These are phyloP conservation scores for Malus hybrid DNA, from an alignment of 331 rosid species.

Conservation along the genomic window DNA sequence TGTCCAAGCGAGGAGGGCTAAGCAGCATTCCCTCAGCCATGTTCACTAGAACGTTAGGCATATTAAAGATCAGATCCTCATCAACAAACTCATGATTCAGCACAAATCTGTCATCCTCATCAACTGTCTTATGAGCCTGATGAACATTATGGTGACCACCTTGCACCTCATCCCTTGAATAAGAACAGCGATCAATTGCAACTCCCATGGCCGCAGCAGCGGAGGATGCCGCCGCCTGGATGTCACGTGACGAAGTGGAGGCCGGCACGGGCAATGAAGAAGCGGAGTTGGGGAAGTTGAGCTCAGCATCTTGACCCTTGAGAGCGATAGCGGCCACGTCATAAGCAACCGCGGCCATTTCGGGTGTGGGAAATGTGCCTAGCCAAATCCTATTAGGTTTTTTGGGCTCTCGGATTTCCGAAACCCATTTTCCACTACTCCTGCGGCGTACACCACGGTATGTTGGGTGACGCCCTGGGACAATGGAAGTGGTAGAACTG, in stretches of 20 bases:
- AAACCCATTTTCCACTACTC: constrained; percentile 87
- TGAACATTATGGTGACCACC: background rate
- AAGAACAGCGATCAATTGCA: constrained; percentile 18
- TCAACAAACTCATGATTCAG: constrained; percentile 42
- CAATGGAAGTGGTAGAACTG: background rate
- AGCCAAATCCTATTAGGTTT: constrained; percentile 90
- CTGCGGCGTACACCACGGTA: constrained; percentile 81
- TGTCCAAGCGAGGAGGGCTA: constrained; percentile 75
- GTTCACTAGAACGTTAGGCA: constrained; percentile 69
- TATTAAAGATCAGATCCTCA: constrained; percentile 81
- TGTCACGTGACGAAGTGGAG: constrained; percentile 58
- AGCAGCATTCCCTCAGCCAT: constrained; percentile 96
- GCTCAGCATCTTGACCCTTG: constrained; percentile 59
- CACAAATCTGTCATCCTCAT: background rate
- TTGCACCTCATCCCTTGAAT: background rate
- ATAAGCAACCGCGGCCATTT: constrained; percentile 90
- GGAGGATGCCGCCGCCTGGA: constrained; percentile 67
- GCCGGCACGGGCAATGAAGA: constrained; percentile 67
- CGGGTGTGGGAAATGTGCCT: constrained; percentile 81
- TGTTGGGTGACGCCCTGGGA: constrained; percentile 42
- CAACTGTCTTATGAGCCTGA: constrained; percentile 1
- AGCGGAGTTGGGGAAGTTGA: constrained; percentile 82
- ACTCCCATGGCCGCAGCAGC: constrained; percentile 53
- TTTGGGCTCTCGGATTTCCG: constrained; percentile 79
- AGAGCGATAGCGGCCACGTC: constrained; percentile 91